Conservation (phyloP, 208 protist genomes). For the Entamoeba dispar region DNA sequence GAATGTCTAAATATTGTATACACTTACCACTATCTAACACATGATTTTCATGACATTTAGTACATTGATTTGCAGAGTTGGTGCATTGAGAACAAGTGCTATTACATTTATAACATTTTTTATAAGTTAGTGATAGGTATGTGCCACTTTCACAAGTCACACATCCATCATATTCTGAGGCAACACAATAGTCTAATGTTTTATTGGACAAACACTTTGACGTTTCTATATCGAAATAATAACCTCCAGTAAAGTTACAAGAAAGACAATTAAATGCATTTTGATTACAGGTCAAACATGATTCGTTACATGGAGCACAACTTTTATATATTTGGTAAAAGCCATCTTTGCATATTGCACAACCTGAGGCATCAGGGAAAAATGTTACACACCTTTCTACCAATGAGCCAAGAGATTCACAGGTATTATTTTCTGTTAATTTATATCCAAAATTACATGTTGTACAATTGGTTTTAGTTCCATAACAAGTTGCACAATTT, state of each 20-base stretch:
- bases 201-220: no score
- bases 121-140: no score
- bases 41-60: background rate
- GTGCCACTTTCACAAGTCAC: background rate
- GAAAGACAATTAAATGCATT: background rate
- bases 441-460: background rate
- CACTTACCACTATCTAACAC: background rate
- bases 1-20: background rate
- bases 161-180: background rate
- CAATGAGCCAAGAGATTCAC: background rate
- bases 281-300: background rate
- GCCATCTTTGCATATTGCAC: background rate
- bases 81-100: background rate
- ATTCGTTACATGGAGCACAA: background rate
- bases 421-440: background rate
- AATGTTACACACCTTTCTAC: background rate
- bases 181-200: no score
- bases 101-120: no score
- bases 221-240: no score
- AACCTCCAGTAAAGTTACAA: no score
- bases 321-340: background rate
- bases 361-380: background rate
- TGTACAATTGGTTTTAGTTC: background rate
- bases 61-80: background rate
- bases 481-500: background rate